Evolutionary conservation across 805 yeast species (phyloP).

Genomic region (Debaryomyces prosopidis): DNA sequence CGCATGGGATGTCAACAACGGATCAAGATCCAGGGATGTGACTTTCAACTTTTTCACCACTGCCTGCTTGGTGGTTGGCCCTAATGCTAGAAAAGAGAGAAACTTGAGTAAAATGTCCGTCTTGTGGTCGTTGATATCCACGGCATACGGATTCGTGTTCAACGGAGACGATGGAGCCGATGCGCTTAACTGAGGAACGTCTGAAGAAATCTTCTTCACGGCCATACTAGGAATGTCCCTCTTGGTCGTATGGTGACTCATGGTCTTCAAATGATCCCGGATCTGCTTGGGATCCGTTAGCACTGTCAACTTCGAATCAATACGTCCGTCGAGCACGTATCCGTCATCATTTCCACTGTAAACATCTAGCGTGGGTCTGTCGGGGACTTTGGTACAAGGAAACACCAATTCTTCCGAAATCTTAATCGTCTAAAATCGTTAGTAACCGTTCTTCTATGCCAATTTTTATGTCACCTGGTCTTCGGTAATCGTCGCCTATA

Average conservation of each 20-base stretch:
- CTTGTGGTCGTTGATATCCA: conserved; percentile 7
- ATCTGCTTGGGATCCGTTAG: conserved; percentile 30
- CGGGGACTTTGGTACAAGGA: conserved; percentile 36
- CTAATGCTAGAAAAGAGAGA: conserved; percentile 48
- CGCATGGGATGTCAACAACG: conserved; percentile 24
- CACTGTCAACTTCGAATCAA: conserved; percentile 29
- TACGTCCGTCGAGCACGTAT: conserved; percentile 29
- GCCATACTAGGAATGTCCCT: not conserved
- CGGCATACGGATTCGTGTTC: conserved; percentile 12
- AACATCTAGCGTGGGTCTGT: conserved; percentile 36
- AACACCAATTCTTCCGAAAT: conserved; percentile 24
- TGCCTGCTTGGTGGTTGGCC: conserved; percentile 39
- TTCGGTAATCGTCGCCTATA: conserved; percentile 5
- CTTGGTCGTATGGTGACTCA: not conserved
- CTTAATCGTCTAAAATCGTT: conserved; percentile 28
- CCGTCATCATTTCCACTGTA: conserved; percentile 18
- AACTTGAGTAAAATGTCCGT: conserved; percentile 23
- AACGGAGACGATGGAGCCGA: conserved; percentile 13
- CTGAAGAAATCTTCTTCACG: not conserved
- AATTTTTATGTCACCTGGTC: not conserved
- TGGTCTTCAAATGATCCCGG: conserved; percentile 13
- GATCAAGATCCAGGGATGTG: conserved; percentile 10
- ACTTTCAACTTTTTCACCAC: conserved; percentile 21
- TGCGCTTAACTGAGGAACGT: not conserved
- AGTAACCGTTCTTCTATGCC: conserved; percentile 11